Base-by-base conservation (phyloP, 1,139 yeast genomes). In the Suhomyces yuchorum region DNA sequence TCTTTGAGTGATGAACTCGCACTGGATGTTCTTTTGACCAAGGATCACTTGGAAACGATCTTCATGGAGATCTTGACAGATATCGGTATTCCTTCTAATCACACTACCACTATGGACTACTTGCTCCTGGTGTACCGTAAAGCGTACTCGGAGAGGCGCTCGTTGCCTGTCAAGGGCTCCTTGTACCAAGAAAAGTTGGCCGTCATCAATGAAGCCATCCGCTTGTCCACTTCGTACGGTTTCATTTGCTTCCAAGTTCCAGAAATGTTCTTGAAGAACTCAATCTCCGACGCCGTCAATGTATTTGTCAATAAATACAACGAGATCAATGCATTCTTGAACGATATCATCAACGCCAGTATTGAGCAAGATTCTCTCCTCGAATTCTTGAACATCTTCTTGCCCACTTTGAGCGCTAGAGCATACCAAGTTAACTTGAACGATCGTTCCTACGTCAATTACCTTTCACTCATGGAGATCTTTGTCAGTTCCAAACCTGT, bases 201-300 rank as follows among this genome's bases (percentile, higher is more conserved):
- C 3, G 56, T 82, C 3, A 65, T 84, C 44, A 71, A 73, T 46
- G 82, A 82, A 50, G 68, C 82, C 26, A 73, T 80, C 42, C 67
- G 83, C 43, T 70, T 85, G 42, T 66, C 83, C 12, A 72, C 86
- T 14, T 83, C 87, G 19, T 89, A 85, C 64, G 90, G 90, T 0
- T 73, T 84, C 32, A 83, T 88, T 33, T 68, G 86, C 33, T 82
- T 88, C 59, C 90, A 84, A 61, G 78, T 84, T 8, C 83, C 86
- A 3, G 91, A 84, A 50, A 79, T 85, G 84, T 84, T 84, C 51
- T 56, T 74, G 33, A 69, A 73, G 47, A 68, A 70, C 51, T 71
- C 77, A 46, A 52, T 73, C 22, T 53, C 63, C 8, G 51, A 51
- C 5, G 58, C 71, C 1, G 59, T 73, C 12, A 63, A 63, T 15